Base-by-base conservation (phyloP, 2,329 filamentous ascomycete species). In the Sclerotinia minor region DNA sequence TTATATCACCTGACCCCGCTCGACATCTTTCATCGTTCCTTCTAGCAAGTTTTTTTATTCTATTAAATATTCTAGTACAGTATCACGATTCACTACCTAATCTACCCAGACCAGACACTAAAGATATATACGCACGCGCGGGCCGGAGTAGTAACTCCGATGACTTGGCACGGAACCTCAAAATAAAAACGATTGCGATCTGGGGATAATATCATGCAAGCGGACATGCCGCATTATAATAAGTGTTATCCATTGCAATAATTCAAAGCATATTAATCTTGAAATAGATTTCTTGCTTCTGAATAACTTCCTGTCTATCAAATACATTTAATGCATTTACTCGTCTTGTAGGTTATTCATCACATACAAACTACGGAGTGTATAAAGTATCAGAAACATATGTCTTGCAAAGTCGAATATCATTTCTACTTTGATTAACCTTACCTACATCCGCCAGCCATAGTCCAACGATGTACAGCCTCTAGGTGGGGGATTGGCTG, bases 111-210 rank as follows among this genome's bases (percentile, higher is more conserved):
- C n/a, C n/a, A 35, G 35, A 2, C 9, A n/a, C 21, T 38, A 55
- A 11, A 32, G 21, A 55, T 21, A 7, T 57, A 5, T 17, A 38
- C n/a, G 13, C 17, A 2, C 32, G 53, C 53, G n/a, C n/a, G n/a
- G 21, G 21, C 54, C 54, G 54, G 54, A 57, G 54, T 19, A 57
- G 9, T 57, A 57, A 32, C 54, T 57, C 54, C 54, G 54, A 57
- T 41, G 1, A 2, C 15, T 38, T 41, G 38, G 38, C 38, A 57
- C 11, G n/a, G 21, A 3, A 50, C n/a, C n/a, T 24, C 21, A 11
- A 49, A 49, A 21, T n/a, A 49, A 24, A 8, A 49, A 11, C 19
- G 44, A 17, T 11, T 38, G 11, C 35, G 2, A 9, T 29, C 29
- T n/a, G n/a, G n/a, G n/a, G n/a, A n/a, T n/a, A n/a, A n/a, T n/a